Percentiles rank a stretch among this genome's conserved stretches.
Conservation (phyloP, 495 filamentous ascomycete species). For the Saxispiralis lemnorum region DNA sequence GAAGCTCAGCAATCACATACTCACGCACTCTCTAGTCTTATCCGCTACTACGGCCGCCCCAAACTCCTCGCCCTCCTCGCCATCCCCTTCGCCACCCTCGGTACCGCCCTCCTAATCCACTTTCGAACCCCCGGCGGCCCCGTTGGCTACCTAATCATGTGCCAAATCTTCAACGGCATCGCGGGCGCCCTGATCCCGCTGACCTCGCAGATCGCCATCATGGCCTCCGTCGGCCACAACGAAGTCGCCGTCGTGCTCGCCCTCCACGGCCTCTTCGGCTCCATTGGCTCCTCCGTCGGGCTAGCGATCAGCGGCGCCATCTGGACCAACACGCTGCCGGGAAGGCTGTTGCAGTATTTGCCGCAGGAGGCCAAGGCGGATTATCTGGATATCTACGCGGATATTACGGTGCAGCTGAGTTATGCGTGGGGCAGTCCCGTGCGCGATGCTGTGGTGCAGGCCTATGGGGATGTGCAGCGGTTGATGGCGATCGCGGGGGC, state of each 20-base stretch:
- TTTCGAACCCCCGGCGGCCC: neutral
- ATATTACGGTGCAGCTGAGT: conserved; percentile 1
- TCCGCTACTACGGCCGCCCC: too few species aligned
- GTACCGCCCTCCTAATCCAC: neutral
- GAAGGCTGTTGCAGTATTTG: neutral
- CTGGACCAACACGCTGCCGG: conserved; percentile 1
- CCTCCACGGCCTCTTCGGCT: conserved; percentile 4
- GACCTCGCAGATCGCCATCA: neutral
- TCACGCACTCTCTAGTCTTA: too few species aligned
- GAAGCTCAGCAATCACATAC: too few species aligned
- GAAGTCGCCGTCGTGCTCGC: conserved; percentile 4
- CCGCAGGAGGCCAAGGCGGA: neutral
- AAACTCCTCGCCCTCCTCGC: neutral
- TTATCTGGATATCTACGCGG: conserved; percentile 1
- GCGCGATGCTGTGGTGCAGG: neutral
- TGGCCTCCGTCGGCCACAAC: neutral
- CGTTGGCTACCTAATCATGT: conserved; percentile 4
- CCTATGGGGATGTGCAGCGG: neutral
- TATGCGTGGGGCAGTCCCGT: neutral
- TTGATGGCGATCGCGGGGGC: neutral
- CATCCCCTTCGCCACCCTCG: neutral
- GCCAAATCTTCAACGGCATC: conserved; percentile 5
- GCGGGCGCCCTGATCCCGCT: neutral
- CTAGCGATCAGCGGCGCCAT: neutral
- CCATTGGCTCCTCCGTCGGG: conserved; percentile 4